A percentile compares a stretch with the other conserved stretches of the same genome.
Conservation (phyloP, 2,329 filamentous ascomycete genomes). For the Penicillium vulpinum region DNA sequence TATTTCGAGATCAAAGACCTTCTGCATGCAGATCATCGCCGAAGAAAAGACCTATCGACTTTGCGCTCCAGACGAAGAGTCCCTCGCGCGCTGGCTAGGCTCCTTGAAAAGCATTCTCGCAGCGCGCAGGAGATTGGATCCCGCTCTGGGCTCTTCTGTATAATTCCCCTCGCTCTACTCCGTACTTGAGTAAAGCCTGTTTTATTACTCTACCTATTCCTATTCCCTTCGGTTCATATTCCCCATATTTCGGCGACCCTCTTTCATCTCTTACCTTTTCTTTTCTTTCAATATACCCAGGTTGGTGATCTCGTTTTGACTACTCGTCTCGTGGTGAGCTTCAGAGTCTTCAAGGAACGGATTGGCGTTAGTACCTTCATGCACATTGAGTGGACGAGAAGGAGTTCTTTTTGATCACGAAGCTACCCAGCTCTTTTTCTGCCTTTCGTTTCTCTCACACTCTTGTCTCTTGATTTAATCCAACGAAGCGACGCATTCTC, state of each 20-base stretch:
- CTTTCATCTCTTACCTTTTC: conserved; percentile 2
- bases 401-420: background rate
- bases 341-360: conserved; percentile 8
- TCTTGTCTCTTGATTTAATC: background rate
- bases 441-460: background rate
- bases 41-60: conserved; percentile 85
- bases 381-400: background rate
- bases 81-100: conserved; percentile 78
- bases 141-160: conserved; percentile 17
- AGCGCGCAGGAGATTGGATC: conserved; percentile 37
- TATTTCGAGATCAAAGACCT: conserved; percentile 76
- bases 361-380: conserved; percentile 15
- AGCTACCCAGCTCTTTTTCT: background rate
- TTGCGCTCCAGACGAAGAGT: conserved; percentile 76
- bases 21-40: conserved; percentile 89
- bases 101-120: conserved; percentile 74
- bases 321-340: conserved; percentile 2
- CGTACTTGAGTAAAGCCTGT: background rate
- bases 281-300: conserved; percentile 25
- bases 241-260: background rate
- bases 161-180: background rate
- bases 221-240: background rate
- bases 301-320: conserved; percentile 11
- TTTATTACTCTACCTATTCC: background rate
- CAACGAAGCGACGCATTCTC: background rate